Evolutionary conservation across 805 yeast genomes (phyloP), one percentile per base, ranked within the genome.

Genomic region (Starmerella sp.): DNA sequence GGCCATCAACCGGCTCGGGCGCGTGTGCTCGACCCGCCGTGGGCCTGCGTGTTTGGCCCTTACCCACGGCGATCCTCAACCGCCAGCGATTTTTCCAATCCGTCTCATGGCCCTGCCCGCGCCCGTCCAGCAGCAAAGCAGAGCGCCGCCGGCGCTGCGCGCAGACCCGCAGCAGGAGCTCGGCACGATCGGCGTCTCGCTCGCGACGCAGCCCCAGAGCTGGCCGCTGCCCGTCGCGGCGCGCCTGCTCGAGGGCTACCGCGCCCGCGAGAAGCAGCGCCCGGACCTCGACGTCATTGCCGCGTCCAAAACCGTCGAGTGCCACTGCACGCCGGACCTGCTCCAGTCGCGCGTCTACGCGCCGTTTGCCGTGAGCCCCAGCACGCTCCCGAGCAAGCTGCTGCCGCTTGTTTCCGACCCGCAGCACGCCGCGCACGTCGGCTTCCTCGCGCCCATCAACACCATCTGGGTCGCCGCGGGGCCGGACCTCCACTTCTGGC

Each of bases 381-480:
- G 45, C 10, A 45, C 63, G 4, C 54, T 63, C 28, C 66, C 66
- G 2, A 30, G 43, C 29, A 29, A 53, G 43, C 41, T 59, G 11
- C 47, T 55, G 30, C 13, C 10, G 11, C 34, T 56, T 14, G 43
- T 49, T 4, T 46, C 49, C 15, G 22, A 41, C 32, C 17, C 51
- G 22, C 30, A 28, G 14, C 52, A 35, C 1, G 13, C 8, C 38
- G 34, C 54, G 22, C 13, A 28, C 56, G 82, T 86, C 81, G 98
- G 98, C 13, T 71, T 89, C 30, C 82, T 93, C 61, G 79, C 90
- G 0, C 89, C 84, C 55, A 76, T 93, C 34, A 78, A 80, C 58
- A 79, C 95, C 56, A 81, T 90, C 13, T 93, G 97, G 96, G 77
- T 91, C 35, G 80, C 84, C 3, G 79, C 83, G 35, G 97, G 88